Conservation (phyloP, 108 stramenopile species). For the Nannochloropsis granulata region DNA sequence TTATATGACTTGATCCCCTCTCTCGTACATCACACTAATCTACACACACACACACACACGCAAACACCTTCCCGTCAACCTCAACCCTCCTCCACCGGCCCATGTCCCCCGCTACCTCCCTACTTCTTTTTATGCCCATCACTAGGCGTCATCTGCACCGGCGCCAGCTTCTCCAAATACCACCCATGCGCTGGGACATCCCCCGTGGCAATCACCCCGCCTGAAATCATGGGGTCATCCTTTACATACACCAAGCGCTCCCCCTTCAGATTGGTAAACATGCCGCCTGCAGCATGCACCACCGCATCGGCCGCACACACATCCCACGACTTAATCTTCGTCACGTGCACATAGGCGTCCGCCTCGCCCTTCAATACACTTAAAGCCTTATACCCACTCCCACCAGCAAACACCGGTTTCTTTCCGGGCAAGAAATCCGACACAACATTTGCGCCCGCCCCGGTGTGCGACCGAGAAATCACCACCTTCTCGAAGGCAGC, state of each 20-base stretch:
- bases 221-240: not conserved
- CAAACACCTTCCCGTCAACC: too few species aligned
- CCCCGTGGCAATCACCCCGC: not conserved
- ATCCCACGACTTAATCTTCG: constrained; percentile 25
- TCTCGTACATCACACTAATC: too few species aligned
- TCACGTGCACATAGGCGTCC: constrained; percentile 25
- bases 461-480: constrained; percentile 27
- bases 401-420: constrained; percentile 6
- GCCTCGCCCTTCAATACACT: constrained; percentile 13
- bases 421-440: constrained; percentile 1
- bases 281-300: constrained; percentile 17
- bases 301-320: constrained; percentile 28
- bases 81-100: not conserved
- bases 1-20: too few species aligned
- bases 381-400: constrained; percentile 23
- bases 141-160: not conserved
- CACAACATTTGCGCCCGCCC: constrained; percentile 13
- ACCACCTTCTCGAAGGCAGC: constrained; percentile 5
- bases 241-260: not conserved
- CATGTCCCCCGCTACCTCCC: not conserved
- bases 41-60: too few species aligned
- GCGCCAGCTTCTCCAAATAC: not conserved
- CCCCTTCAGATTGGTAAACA: constrained; percentile 22
- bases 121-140: not conserved
- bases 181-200: not conserved